phyloP scores from a whole-genome alignment of 805 yeast genomes.

The Candida tibetensis region DNA sequence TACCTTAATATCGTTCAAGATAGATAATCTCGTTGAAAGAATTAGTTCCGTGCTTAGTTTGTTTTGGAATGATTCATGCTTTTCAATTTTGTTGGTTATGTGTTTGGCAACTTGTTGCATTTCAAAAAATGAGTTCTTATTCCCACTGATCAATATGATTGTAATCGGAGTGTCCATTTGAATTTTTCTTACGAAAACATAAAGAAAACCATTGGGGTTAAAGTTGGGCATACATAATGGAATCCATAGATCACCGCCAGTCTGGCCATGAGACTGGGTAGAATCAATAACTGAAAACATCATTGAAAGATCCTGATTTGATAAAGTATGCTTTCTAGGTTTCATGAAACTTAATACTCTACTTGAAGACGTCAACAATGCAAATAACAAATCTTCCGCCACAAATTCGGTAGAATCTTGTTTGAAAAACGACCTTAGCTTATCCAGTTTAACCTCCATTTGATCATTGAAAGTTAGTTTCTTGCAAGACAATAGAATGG shows the following conservation, averaged over 20 bases:
- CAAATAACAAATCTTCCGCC: conserved; percentile 62
- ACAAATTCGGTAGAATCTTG: conserved; percentile 13
- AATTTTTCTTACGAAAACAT: conserved; percentile 63
- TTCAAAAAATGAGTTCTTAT: conserved; percentile 74
- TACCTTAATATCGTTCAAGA: conserved; percentile 21
- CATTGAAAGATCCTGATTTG: conserved; percentile 77
- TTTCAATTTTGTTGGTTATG: conserved; percentile 38
- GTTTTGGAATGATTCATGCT: conserved; percentile 18
- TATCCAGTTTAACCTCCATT: conserved; percentile 4
- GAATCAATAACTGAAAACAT: conserved; percentile 69
- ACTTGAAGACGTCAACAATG: conserved; percentile 64
- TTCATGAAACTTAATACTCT: conserved; percentile 66
- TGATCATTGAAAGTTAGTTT: conserved; percentile 12
- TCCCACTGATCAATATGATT: conserved; percentile 58
- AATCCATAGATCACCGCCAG: conserved; percentile 80
- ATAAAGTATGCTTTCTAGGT: conserved; percentile 74
- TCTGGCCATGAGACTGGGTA: conserved; percentile 29
- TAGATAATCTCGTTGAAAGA: conserved; percentile 15
- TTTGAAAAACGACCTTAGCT: conserved; percentile 5
- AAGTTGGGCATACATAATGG: conserved; percentile 92
- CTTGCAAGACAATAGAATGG: conserved; percentile 42
- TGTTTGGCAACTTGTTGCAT: conserved; percentile 60
- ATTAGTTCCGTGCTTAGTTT: conserved; percentile 25
- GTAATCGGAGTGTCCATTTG: conserved; percentile 27
- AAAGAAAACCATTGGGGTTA: conserved; percentile 82